Base-by-base conservation (phyloP, 805 yeast species). In the Barnettozyma salicaria region DNA sequence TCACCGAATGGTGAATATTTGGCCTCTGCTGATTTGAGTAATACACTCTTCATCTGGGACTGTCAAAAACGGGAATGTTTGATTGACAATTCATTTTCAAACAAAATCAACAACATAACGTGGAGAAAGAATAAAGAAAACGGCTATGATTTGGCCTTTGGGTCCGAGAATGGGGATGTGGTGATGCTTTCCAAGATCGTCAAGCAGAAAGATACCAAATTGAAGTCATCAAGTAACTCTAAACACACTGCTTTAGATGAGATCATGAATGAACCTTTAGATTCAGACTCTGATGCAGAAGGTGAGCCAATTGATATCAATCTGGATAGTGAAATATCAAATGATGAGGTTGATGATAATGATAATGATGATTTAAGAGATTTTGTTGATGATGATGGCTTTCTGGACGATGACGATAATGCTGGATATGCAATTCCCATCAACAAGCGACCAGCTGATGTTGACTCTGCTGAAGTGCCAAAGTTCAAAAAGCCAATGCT, bases 331-430 rank as follows among this genome's bases (percentile, higher is more conserved):
- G 59, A 50, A 5, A 19, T 33, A 1, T 48, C 53, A 2, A 34
- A 44, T 6, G 54, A 45, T 16, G 56, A 41, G 6, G 38, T 24
- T n/a, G 44, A 37, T 4, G 58, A 49, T n/a, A 47, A 40, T 8
- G 55, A 48, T 7, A 62, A 58, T 14, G 65, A 59, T 6, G 65
- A 29, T 74, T 21, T 32, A 13, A 32, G 14, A 50, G 62, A 21
- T 65, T 60, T 58, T 26, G 68, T 55, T 19, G 71, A 60, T 30
- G 69, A 70, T 40, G 75, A 70, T 32, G 76, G 73, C 33, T 76
- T 76, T 55, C 69, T 74, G 19, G 76, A 73, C 19, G 88, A 80
- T 50, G 87, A 76, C 44, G 86, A 78, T 34, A 76, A 72, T 6
- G 41, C 41, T 9, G 41, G 41, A 10, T 37, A 37, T 25, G 41